Base-by-base conservation (phyloP, 73 alveolate genomes). In the Symbiodinium natans region DNA sequence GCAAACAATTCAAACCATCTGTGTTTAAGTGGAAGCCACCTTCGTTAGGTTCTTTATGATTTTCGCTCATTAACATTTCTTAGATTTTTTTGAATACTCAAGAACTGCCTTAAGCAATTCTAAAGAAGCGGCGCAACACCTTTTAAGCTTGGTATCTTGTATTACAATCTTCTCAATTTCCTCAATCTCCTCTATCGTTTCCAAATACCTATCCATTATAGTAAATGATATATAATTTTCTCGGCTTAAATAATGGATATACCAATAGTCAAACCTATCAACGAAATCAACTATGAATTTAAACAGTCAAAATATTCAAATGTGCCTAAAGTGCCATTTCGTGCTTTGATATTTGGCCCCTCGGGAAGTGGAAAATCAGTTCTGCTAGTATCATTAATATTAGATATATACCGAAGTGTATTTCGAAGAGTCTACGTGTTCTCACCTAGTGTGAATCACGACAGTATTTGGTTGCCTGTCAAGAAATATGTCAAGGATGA, bases 1-100 rank as follows among this genome's bases (percentile, higher is more conserved):
- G 23, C 23, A 13, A 25, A 0, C 0, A 52, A 13, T 29, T 1
- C 25, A 2, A 77, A 9, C 43, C 86, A 4, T 75, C 86, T 1
- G 86, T 40, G 43, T n/a, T 40, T 75, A n/a, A n/a, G 41, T 40
- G 46, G 40, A 77, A 36, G 86, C 86, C 40, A 2, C 86, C 86
- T 0, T 23, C 27, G 29, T 2, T 52, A 0, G 68, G 21, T 52
- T 29, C 56, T 1, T 41, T 77, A 29, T 31, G 40, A 5, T 31
- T 19, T 29, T 34, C 86, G 15, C 13, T n/a, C 39, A 71, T 1
- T 0, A 77, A 31, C 86, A 15, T 3, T 36, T 1, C 40, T 77
- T 31, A 36, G 31, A 0, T 31, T 77, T 77, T 77, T 0, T 43
- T 29, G 1, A 73, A 31, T 73, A 23, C 41, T 33, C 41, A 3